These are phyloP conservation scores for Ilex paraguariensis DNA, from an alignment of 305 asterid genomes.

Conservation along the genomic window DNA sequence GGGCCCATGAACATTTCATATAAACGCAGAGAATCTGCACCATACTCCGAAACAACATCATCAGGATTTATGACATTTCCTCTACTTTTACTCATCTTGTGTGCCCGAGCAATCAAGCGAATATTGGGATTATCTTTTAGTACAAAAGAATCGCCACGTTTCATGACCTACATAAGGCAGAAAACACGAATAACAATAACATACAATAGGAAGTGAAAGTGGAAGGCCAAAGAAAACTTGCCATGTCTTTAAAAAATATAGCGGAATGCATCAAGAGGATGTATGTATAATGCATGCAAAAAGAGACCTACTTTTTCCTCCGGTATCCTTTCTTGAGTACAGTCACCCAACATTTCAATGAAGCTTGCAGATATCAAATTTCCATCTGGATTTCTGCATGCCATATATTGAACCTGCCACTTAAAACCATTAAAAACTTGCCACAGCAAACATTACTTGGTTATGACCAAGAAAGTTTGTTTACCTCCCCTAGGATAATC, in stretches of 20 bases:
- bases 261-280: slow-evolving; percentile 7
- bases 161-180: slow-evolving; percentile 48
- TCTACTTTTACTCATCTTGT: slow-evolving; percentile 98
- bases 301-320: slow-evolving; percentile 58
- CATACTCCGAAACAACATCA: slow-evolving; percentile 84
- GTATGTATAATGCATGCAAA: neutral
- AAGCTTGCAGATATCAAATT: slow-evolving; percentile 78
- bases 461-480: slow-evolving; percentile 21
- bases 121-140: slow-evolving; percentile 65
- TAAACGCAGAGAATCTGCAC: slow-evolving; percentile 95
- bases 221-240: neutral
- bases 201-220: neutral
- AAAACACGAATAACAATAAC: slow-evolving; percentile 1
- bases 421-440: slow-evolving; percentile 24
- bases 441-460: slow-evolving; percentile 10
- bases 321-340: slow-evolving; percentile 62
- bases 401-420: slow-evolving; percentile 80
- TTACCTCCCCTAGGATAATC: slow-evolving; percentile 96
- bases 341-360: slow-evolving; percentile 37
- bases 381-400: slow-evolving; percentile 70
- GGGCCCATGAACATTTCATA: slow-evolving; percentile 99
- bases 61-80: slow-evolving; percentile 98
- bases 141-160: slow-evolving; percentile 78
- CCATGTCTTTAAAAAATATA: neutral
- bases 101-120: slow-evolving; percentile 78